These are phyloP conservation scores for Zygosaccharomyces bailii DNA, from an alignment of 805 yeast genomes.

Conservation along the genomic window DNA sequence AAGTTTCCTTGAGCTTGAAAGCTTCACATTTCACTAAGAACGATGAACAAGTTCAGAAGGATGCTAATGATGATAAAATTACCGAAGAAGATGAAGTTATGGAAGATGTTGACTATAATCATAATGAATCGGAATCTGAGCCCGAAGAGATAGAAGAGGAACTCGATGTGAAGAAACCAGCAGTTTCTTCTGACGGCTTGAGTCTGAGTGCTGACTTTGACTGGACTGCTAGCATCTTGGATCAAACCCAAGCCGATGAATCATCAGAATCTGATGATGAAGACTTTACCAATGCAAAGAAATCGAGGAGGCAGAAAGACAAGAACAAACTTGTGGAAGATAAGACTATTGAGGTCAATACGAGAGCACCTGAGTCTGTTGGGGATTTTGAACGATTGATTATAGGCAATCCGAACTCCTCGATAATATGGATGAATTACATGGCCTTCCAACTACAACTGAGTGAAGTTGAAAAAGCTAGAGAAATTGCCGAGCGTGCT, in stretches of 20 bases:
- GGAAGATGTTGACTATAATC: constrained; percentile 32
- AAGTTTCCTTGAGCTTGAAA: constrained; percentile 86
- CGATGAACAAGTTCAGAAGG: constrained; percentile 33
- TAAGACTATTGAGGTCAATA: constrained; percentile 75
- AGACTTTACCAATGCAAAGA: constrained; percentile 42
- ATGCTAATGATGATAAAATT: constrained; percentile 21
- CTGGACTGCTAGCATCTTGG: constrained; percentile 90
- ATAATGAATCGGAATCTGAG: constrained; percentile 35
- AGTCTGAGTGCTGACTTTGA: constrained; percentile 81
- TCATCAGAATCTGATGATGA: constrained; percentile 56
- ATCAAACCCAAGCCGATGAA: constrained; percentile 64
- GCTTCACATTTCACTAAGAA: constrained; percentile 71
- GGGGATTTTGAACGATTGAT: constrained; percentile 89
- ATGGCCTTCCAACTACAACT: constrained; percentile 97
- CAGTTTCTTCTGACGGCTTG: constrained; percentile 49
- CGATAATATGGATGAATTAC: constrained; percentile 94
- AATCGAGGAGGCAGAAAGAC: constrained; percentile 47
- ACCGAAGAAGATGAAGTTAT: constrained; percentile 29
- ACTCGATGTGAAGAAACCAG: constrained; percentile 27
- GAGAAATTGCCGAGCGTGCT: constrained; percentile 91
- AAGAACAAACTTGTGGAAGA: constrained; percentile 56
- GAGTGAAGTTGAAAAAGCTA: constrained; percentile 90
- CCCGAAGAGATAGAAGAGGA: constrained; percentile 33
- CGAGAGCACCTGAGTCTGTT: constrained; percentile 87
- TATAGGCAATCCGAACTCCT: constrained; percentile 89